These are phyloP conservation scores for Thymus quinquecostatus DNA, from an alignment of 257 asterid species.

Conservation along the genomic window DNA sequence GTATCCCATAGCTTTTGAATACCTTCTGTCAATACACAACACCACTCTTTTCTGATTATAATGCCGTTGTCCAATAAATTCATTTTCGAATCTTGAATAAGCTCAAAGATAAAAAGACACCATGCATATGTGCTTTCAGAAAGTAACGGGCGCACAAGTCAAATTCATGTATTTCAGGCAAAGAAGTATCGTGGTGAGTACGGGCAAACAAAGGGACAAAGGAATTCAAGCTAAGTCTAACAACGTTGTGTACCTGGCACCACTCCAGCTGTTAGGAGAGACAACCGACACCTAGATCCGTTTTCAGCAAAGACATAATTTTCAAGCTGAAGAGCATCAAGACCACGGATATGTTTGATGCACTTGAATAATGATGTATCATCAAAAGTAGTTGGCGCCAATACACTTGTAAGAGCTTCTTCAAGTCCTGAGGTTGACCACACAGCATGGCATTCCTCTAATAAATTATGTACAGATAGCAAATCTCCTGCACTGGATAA, in stretches of 20 bases:
- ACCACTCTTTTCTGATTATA: background rate
- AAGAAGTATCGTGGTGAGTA: background rate
- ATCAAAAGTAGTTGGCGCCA: slow-evolving; percentile 39
- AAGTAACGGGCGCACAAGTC: slow-evolving; percentile 19
- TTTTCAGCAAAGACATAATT: slow-evolving; percentile 45
- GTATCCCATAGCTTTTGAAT: background rate
- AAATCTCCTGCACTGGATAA: slow-evolving; percentile 43
- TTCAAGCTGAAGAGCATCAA: slow-evolving; percentile 63
- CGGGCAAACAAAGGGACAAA: slow-evolving; percentile 11
- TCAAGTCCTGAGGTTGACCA: slow-evolving; percentile 74
- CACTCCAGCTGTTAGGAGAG: slow-evolving; percentile 56
- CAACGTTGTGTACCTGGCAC: slow-evolving; percentile 57
- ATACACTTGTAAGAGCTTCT: slow-evolving; percentile 57
- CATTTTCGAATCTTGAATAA: slow-evolving; percentile 14
- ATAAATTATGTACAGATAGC: slow-evolving; percentile 44
- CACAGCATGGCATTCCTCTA: slow-evolving; percentile 59
- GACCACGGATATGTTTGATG: slow-evolving; percentile 49
- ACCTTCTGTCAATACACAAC: slow-evolving; percentile 6
- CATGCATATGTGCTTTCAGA: slow-evolving; percentile 25
- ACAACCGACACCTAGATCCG: slow-evolving; percentile 57
- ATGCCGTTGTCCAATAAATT: background rate
- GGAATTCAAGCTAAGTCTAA: slow-evolving; percentile 23
- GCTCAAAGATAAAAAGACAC: background rate
- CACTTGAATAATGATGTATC: slow-evolving; percentile 49
- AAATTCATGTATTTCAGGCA: slow-evolving; percentile 11